Percentiles rank a stretch among this genome's conserved stretches.
phyloP scores from a whole-genome alignment of 1,284 basidiomycete species.

The Peniophora sp. region DNA sequence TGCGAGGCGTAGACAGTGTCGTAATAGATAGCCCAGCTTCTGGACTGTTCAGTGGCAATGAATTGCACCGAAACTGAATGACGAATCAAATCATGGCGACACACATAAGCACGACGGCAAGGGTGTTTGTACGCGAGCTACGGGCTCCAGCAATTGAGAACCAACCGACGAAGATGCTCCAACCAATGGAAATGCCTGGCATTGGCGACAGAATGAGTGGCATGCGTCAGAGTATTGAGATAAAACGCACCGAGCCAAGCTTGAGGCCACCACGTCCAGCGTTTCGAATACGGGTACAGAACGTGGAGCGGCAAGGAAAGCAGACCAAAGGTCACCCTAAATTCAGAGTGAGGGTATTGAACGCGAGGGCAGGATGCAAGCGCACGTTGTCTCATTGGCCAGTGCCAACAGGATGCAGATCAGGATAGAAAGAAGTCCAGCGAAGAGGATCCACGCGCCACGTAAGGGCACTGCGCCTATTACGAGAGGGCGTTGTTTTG shows the following conservation, averaged over 20 bases:
- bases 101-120: slow-evolving; percentile 1
- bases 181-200: slow-evolving; percentile 14
- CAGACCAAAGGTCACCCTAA: slow-evolving; percentile 29
- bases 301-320: slow-evolving; percentile 29
- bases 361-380: no score
- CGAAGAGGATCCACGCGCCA: slow-evolving; percentile 29
- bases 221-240: neutral
- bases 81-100: slow-evolving; percentile 1
- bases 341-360: neutral
- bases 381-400: neutral
- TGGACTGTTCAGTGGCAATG: no score
- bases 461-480: slow-evolving; percentile 26
- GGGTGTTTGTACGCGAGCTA: neutral
- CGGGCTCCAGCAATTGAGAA: slow-evolving; percentile 1
- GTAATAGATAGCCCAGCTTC: slow-evolving; percentile 33
- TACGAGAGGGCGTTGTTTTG: slow-evolving; percentile 30
- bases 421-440: slow-evolving; percentile 26
- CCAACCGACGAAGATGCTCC: slow-evolving; percentile 5
- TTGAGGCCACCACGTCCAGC: slow-evolving; percentile 50
- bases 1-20: slow-evolving; percentile 44
- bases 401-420: slow-evolving; percentile 13
- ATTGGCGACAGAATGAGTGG: neutral
- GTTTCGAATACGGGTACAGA: slow-evolving; percentile 37
- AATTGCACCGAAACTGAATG: neutral
- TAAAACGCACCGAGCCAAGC: slow-evolving; percentile 39